Percentiles rank a stretch among this genome's conserved stretches.
These are phyloP conservation scores for Phytophthora pinifolia DNA, from an alignment of 352 stramenopile genomes.

Conservation along the genomic window DNA sequence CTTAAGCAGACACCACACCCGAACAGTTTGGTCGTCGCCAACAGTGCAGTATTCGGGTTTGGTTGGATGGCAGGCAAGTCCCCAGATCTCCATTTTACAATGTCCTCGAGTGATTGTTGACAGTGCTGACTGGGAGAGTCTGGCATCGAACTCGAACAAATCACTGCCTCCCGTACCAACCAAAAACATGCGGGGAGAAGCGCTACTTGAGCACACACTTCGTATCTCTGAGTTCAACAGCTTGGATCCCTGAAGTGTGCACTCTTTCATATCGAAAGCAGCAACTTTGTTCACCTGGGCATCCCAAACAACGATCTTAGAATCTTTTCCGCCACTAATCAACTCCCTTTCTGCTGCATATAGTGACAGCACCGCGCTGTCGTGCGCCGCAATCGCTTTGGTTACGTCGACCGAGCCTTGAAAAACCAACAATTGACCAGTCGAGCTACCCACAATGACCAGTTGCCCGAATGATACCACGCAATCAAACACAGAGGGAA, in stretches of 20 bases:
- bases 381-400: conserved; percentile 57
- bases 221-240: conserved; percentile 44
- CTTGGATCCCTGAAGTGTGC: conserved; percentile 16
- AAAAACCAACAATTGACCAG: conserved; percentile 82
- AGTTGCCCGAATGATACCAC: conserved; percentile 48
- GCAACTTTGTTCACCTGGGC: conserved; percentile 44
- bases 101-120: conserved; percentile 57
- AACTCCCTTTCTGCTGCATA: conserved; percentile 57
- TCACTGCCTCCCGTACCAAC: conserved; percentile 88
- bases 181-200: conserved; percentile 49
- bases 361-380: conserved; percentile 43
- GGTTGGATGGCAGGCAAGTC: conserved; percentile 69
- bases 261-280: conserved; percentile 44
- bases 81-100: conserved; percentile 79
- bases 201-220: conserved; percentile 41
- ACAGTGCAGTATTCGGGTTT: conserved; percentile 72
- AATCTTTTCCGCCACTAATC: conserved; percentile 87
- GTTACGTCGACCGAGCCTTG: conserved; percentile 50
- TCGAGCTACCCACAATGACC: conserved; percentile 54
- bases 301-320: conserved; percentile 87
- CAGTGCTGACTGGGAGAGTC: conserved; percentile 14
- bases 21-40: conserved; percentile 79
- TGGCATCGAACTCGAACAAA: conserved; percentile 81
- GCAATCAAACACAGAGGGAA: conserved; percentile 52
- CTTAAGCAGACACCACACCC: conserved; percentile 73